Conservation (phyloP, 768 basidiomycete species). For the Peribolospora kevripleyi region DNA sequence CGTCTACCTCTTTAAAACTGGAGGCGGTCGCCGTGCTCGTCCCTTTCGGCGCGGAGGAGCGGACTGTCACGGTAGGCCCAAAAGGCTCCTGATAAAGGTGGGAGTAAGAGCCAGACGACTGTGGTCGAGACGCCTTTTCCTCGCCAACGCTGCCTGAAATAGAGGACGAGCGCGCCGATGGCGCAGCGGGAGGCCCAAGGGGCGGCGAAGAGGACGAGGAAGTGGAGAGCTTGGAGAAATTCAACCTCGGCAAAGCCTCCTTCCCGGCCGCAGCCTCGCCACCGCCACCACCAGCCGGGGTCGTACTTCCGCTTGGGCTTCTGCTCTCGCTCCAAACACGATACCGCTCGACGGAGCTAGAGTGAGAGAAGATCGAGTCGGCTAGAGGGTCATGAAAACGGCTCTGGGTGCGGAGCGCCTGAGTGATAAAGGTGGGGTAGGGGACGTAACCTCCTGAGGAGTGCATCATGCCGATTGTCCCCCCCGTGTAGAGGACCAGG, state of each 20-base stretch:
- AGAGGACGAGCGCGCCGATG: slow-evolving; percentile 5
- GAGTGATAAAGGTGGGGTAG: too few species aligned
- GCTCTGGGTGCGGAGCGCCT: slow-evolving; percentile 39
- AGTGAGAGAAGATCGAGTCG: slow-evolving; percentile 62
- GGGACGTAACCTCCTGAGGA: too few species aligned
- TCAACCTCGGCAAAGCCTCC: background rate
- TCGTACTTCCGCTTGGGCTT: slow-evolving; percentile 32
- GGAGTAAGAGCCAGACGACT: too few species aligned
- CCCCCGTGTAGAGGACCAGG: too few species aligned
- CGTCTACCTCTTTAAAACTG: slow-evolving; percentile 43
- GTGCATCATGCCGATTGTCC: too few species aligned
- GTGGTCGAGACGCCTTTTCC: too few species aligned
- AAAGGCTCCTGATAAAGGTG: background rate
- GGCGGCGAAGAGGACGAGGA: background rate
- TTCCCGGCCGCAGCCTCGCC: slow-evolving; percentile 1
- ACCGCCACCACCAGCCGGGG: slow-evolving; percentile 18
- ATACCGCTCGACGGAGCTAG: slow-evolving; percentile 52
- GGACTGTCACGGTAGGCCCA: slow-evolving; percentile 25
- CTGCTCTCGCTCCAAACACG: slow-evolving; percentile 34
- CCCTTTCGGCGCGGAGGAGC: slow-evolving; percentile 42
- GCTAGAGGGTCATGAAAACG: slow-evolving; percentile 80
- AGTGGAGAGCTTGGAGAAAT: slow-evolving; percentile 9
- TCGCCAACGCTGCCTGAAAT: too few species aligned
- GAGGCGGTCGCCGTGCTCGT: slow-evolving; percentile 54
- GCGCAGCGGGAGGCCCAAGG: background rate